Evolutionary conservation across 805 yeast species (phyloP), one percentile per base, ranked within the genome.

Genomic region (Grigorovia jiainica): DNA sequence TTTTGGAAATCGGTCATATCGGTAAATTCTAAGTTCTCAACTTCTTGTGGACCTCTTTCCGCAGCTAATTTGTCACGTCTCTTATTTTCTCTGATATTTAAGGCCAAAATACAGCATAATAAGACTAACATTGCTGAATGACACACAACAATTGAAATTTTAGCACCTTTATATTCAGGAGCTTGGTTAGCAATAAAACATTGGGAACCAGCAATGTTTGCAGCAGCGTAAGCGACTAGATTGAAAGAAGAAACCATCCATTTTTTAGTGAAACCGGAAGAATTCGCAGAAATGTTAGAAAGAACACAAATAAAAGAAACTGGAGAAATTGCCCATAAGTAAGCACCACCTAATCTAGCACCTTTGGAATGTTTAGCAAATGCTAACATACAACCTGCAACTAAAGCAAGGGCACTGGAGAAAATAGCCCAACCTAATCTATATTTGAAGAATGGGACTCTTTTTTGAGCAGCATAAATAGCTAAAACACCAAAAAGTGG

Each of bases 201-300:
- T 59, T 80, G 87, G 4, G 92, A 87, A 2, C 89, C 90, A 43
- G 79, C 72, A 32, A 82, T 65, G 56, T 80, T 78, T 13, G n/a
- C n/a, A n/a, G 76, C 72, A 33, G 84, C 76, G 55, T 79, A 83
- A 5, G 77, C 81, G 44, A 82, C 69, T 58, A 82, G 68, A 38
- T 71, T 71, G 27, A 78, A 57, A 5, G 81, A 79, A 41, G 76
- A 74, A 21, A 76, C 70, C 5, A 76, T 70, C 49, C 78, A 68
- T 51, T 81, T 78, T 60, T 84, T 84, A n/a, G 89, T 81, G 47
- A 76, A 74, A 10, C 92, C 92, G 1, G 87, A 78, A 29, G 79
- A 72, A 56, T 82, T 71, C 3, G 75, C 64, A 23, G 65, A 60
- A 41, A 67, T 58, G 34, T 58, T 51, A 6, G 69, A 58, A 5